Conservation (phyloP, 2,329 filamentous ascomycete genomes). For the Xylaria sp. region DNA sequence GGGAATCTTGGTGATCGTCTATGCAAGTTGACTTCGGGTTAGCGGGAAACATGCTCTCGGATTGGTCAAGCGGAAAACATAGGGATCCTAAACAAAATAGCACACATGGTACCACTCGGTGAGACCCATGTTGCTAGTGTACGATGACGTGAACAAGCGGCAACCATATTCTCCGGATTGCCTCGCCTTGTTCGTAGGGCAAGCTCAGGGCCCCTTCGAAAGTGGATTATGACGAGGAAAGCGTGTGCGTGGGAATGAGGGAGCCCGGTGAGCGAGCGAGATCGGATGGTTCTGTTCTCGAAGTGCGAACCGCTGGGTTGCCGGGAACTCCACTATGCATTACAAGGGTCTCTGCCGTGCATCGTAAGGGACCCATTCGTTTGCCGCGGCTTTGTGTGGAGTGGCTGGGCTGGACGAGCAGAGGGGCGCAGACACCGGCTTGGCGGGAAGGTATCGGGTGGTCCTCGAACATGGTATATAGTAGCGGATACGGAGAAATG, state of each 20-base stretch:
- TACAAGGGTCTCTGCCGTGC: constrained; percentile 14
- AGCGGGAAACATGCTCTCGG: constrained; percentile 30
- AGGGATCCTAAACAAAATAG: background rate
- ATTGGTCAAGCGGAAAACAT: background rate
- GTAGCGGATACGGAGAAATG: constrained; percentile 18
- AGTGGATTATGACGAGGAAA: constrained; percentile 9
- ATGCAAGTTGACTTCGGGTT: constrained; percentile 29
- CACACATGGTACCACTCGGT: constrained; percentile 16
- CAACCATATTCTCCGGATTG: background rate
- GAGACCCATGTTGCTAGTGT: background rate
- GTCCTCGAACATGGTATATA: constrained; percentile 15
- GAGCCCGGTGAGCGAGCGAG: constrained; percentile 41
- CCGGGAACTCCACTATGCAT: constrained; percentile 9
- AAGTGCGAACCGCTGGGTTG: constrained; percentile 2
- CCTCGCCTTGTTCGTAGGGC: background rate
- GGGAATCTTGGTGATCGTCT: constrained; percentile 61
- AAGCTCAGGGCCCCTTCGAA: constrained; percentile 1
- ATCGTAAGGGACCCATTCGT: constrained; percentile 10
- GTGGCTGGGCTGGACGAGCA: constrained; percentile 20
- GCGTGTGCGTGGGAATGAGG: background rate
- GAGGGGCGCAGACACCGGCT: constrained; percentile 22
- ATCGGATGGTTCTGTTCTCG: constrained; percentile 37
- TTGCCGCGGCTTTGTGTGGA: constrained; percentile 20
- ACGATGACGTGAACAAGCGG: constrained; percentile 13
- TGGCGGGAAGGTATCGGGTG: constrained; percentile 25